Conservation (phyloP, 2,329 filamentous ascomycete species). For the Ophiocordyceps sinensis region DNA sequence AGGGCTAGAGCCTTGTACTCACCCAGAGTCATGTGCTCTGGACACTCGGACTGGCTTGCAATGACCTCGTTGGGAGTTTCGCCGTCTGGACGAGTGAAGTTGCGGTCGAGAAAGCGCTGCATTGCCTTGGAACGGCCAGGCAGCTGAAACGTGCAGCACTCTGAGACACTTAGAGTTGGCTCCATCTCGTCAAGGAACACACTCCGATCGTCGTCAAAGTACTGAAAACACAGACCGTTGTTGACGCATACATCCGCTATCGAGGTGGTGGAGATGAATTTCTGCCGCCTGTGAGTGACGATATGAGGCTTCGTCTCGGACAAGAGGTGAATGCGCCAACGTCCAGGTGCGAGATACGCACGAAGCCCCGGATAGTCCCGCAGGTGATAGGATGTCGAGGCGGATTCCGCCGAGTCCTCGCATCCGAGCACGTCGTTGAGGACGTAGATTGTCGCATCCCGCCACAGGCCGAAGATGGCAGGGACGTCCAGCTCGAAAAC, state of each 20-base stretch:
- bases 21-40: constrained; percentile 29
- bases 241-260: constrained; percentile 8
- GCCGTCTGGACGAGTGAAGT: constrained; percentile 1
- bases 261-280: neutral
- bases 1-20: constrained; percentile 32
- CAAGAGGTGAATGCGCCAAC: constrained; percentile 6
- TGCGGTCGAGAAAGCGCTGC: constrained; percentile 6
- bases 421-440: constrained; percentile 22
- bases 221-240: constrained; percentile 9
- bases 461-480: constrained; percentile 27
- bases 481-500: constrained; percentile 40
- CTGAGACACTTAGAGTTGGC: neutral
- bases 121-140: constrained; percentile 3
- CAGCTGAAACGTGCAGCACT: constrained; percentile 6
- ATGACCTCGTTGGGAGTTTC: constrained; percentile 34
- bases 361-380: constrained; percentile 2
- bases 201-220: constrained; percentile 3
- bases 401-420: neutral
- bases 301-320: constrained; percentile 8
- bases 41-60: constrained; percentile 31
- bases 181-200: neutral
- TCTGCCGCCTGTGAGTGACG: constrained; percentile 3
- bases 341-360: neutral
- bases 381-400: neutral
- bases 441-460: constrained; percentile 30